A percentile compares a stretch with the other conserved stretches of the same genome.
These are phyloP conservation scores for Chlamydomonas schloesseri DNA, from an alignment of 139 green algal genomes.

Conservation along the genomic window DNA sequence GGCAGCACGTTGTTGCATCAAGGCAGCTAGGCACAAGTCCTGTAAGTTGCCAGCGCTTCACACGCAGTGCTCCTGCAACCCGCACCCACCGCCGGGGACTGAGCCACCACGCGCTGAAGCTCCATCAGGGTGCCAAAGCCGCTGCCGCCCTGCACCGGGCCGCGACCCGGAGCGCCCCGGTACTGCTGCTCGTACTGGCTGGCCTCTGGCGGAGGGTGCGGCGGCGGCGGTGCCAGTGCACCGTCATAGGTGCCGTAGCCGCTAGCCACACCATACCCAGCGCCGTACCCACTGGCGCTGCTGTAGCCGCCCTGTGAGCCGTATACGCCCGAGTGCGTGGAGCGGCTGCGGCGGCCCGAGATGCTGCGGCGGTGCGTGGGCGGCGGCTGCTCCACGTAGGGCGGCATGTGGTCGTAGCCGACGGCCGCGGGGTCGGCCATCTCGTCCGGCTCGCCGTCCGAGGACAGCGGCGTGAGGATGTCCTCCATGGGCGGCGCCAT, in stretches of 20 bases:
- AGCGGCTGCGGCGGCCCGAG: not conserved
- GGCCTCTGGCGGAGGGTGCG: too few species aligned
- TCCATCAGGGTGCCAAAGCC: not conserved
- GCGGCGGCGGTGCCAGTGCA: too few species aligned
- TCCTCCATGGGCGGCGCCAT: not conserved
- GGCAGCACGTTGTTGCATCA: too few species aligned
- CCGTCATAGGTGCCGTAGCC: too few species aligned
- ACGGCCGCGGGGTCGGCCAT: not conserved
- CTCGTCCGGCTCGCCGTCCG: not conserved
- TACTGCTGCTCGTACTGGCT: not conserved
- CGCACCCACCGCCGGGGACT: not conserved
- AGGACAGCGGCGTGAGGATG: not conserved
- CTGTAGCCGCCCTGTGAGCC: not conserved
- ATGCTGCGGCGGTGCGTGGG: not conserved
- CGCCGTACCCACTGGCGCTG: too few species aligned
- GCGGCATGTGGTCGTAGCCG: not conserved
- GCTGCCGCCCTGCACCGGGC: not conserved
- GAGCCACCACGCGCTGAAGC: not conserved
- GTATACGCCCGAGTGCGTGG: not conserved
- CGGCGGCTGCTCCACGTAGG: not conserved
- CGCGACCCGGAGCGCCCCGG: too few species aligned
- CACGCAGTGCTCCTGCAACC: too few species aligned
- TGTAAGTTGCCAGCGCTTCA: too few species aligned
- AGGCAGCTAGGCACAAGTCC: too few species aligned
- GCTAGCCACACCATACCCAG: too few species aligned